phyloP scores from a whole-genome alignment of 345 rosid species.

The Adansonia digitata region DNA sequence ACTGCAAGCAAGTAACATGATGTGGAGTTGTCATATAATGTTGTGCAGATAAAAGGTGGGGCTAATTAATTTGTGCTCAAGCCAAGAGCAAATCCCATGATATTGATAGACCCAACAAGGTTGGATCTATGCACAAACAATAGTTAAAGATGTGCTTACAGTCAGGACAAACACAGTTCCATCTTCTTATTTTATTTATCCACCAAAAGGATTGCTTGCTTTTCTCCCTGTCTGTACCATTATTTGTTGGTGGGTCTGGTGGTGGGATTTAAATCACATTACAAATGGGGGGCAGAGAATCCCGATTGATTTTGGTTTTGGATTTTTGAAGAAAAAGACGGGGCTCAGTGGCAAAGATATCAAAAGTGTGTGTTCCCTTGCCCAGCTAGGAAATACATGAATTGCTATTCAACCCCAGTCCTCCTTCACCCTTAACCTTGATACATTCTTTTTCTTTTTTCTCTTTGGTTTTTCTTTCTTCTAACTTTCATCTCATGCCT shows the following conservation, averaged over 20 bases:
- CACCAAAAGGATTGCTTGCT: conserved; percentile 41
- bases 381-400: neutral
- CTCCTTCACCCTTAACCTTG: neutral
- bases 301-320: conserved; percentile 60
- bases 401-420: conserved; percentile 2
- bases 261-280: conserved; percentile 39
- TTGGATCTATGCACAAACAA: conserved; percentile 40
- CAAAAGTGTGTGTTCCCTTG: conserved; percentile 31
- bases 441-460: neutral
- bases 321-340: conserved; percentile 43
- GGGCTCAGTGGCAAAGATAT: conserved; percentile 22
- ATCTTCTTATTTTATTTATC: conserved; percentile 36
- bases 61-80: conserved; percentile 7
- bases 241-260: conserved; percentile 61
- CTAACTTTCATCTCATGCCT: neutral
- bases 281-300: conserved; percentile 77
- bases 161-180: conserved; percentile 51
- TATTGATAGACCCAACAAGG: conserved; percentile 55
- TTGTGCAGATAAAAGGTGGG: conserved; percentile 46
- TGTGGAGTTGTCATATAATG: conserved; percentile 52
- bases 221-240: conserved; percentile 49
- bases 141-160: conserved; percentile 27
- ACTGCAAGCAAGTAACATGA: conserved; percentile 56
- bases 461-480: neutral
- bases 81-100: conserved; percentile 32